A percentile compares a stretch with the other conserved stretches of the same genome.
Evolutionary conservation across 768 basidiomycete species (phyloP).

Genomic region (Tylopilus balloui): DNA sequence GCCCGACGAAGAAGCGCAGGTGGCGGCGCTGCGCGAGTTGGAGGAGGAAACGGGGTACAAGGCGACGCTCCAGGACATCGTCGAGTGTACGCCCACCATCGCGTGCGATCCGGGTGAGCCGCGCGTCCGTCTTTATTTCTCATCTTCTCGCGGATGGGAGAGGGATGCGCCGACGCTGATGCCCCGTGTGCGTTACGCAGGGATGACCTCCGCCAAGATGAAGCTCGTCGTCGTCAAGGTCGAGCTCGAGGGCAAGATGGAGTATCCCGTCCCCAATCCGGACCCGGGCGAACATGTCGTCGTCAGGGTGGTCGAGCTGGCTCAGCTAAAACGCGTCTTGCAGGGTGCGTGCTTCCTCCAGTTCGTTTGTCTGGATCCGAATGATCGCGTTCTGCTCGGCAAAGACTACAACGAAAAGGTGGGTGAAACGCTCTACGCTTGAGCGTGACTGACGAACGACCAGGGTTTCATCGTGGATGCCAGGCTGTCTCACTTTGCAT

Average conservation of each 20-base stretch:
- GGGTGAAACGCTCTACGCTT: neutral
- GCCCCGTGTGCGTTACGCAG: constrained; percentile 33
- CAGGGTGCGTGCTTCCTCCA: constrained; percentile 50
- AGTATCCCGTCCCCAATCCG: constrained; percentile 67
- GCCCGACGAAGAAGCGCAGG: constrained; percentile 61
- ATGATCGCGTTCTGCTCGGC: neutral
- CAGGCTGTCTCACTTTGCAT: constrained; percentile 68
- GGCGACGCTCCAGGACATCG: constrained; percentile 47
- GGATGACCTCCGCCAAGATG: constrained; percentile 95
- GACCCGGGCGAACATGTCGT: constrained; percentile 87
- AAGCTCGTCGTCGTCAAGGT: constrained; percentile 75
- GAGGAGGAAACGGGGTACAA: constrained; percentile 91
- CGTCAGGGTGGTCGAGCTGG: constrained; percentile 63
- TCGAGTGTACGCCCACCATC: constrained; percentile 58
- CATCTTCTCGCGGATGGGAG: neutral
- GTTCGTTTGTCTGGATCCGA: neutral
- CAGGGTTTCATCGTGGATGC: constrained; percentile 72
- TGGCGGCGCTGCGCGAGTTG: constrained; percentile 82
- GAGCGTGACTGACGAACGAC: neutral
- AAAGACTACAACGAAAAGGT: constrained; percentile 62
- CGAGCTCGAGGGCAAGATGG: constrained; percentile 58
- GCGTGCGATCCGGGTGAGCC: constrained; percentile 66
- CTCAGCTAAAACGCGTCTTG: constrained; percentile 57
- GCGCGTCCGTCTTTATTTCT: neutral
- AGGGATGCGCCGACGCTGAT: neutral